phyloP scores from a whole-genome alignment of 163 green algal genomes.

The Prototheca wickerhamii region DNA sequence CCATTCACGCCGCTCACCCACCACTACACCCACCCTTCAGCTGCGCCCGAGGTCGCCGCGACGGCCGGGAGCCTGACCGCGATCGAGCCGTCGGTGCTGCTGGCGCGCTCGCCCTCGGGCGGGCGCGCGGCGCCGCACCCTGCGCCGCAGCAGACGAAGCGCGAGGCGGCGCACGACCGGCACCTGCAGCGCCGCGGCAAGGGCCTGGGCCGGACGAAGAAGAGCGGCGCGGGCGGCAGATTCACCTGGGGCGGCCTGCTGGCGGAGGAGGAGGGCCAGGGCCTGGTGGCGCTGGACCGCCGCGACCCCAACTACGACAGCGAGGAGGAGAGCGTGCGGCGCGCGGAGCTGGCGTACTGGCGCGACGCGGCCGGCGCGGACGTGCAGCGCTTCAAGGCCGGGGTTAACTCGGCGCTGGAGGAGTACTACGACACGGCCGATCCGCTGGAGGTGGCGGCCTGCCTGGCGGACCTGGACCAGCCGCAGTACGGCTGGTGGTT shows the following conservation, averaged over 20 bases:
- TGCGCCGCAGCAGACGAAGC: constrained; percentile 19
- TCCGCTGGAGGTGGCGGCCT: constrained; percentile 52
- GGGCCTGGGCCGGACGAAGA: constrained; percentile 58
- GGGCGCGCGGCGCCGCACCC: too few relatives aligned
- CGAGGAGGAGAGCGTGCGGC: constrained; percentile 44
- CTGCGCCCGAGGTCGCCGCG: too few relatives aligned
- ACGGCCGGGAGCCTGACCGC: neutral
- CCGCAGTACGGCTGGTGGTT: constrained; percentile 65
- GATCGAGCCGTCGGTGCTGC: neutral
- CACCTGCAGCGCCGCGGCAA: constrained; percentile 28
- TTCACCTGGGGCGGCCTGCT: constrained; percentile 70
- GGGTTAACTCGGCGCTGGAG: constrained; percentile 40
- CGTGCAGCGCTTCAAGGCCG: constrained; percentile 24
- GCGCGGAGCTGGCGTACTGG: constrained; percentile 13
- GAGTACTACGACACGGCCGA: constrained; percentile 78
- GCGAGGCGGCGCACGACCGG: constrained; percentile 26
- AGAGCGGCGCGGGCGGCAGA: constrained; percentile 71
- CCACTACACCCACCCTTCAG: too few relatives aligned
- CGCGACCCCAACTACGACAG: constrained; percentile 86
- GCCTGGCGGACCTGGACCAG: constrained; percentile 41
- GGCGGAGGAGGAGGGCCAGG: constrained; percentile 9
- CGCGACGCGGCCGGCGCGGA: constrained; percentile 16
- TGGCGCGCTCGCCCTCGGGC: neutral
- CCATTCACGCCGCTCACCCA: too few relatives aligned
- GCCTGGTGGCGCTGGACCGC: constrained; percentile 30